Percentiles rank a stretch among this genome's conserved stretches.
These are phyloP conservation scores for barley (Hordeum vulgare) DNA, from an alignment of 176 grass and related monocot genomes.

Conservation along the genomic window MorexV3_pseudomolecules_assembly NC_058521.1:565023212-565023711, in stretches of 20 bases:
- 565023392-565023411: neutral
- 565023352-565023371: too few species aligned
- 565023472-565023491: neutral
- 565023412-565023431: neutral
- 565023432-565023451: neutral
- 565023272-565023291: neutral
- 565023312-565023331: too few species aligned
- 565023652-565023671: slow-evolving; percentile 32
- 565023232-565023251: neutral
- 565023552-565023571: slow-evolving; percentile 57
- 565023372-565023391: neutral
- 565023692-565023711: neutral
- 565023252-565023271: neutral
- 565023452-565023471: neutral
- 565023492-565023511: neutral
- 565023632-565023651: slow-evolving; percentile 57
- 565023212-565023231: neutral
- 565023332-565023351: neutral
- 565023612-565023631: slow-evolving; percentile 79
- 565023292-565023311: neutral
- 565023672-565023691: neutral
- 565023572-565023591: slow-evolving; percentile 93
- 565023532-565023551: neutral
- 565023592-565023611: slow-evolving; percentile 95
- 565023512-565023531: neutral